phyloP scores from a whole-genome alignment of 176 grass and related monocot species.

The Juncus inflexus region DNA sequence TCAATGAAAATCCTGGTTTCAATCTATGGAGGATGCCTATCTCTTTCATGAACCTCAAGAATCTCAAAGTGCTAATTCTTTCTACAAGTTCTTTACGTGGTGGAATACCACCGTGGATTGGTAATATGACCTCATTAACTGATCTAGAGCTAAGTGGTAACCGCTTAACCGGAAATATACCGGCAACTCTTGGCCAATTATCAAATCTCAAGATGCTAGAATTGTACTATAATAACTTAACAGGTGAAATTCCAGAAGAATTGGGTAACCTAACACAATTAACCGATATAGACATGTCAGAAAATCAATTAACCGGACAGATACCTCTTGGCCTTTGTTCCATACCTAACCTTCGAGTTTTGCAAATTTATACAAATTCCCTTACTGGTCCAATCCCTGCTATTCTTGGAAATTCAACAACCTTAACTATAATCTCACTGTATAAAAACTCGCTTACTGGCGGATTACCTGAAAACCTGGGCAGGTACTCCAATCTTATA shows the following conservation, averaged over 20 bases:
- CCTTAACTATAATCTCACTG: conserved; percentile 53
- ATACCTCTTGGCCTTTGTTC: conserved; percentile 54
- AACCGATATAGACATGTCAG: conserved; percentile 77
- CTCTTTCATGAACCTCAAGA: conserved; percentile 33
- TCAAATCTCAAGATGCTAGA: conserved; percentile 52
- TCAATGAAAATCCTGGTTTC: conserved; percentile 89
- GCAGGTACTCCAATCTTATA: conserved; percentile 48
- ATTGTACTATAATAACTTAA: conserved; percentile 85
- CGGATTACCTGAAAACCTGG: conserved; percentile 57
- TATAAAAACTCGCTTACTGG: conserved; percentile 83
- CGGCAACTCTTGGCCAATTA: conserved; percentile 37
- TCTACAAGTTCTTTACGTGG: conserved; percentile 70
- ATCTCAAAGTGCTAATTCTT: conserved; percentile 60
- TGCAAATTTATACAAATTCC: conserved; percentile 72
- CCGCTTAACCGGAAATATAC: conserved; percentile 51
- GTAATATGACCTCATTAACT: conserved; percentile 87
- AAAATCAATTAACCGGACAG: conserved; percentile 52
- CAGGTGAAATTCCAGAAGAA: conserved; percentile 49
- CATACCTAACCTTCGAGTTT: conserved; percentile 43
- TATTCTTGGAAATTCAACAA: conserved; percentile 73
- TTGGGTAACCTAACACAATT: conserved; percentile 70
- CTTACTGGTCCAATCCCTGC: conserved; percentile 60
- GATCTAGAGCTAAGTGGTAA: conserved; percentile 87
- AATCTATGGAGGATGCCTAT: conserved; percentile 52
- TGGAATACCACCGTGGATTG: conserved; percentile 61